Evolutionary conservation across 2,329 filamentous ascomycete genomes (phyloP), one percentile per base, ranked within the genome.

Genomic region (Chrysoporthe austroafricana): DNA sequence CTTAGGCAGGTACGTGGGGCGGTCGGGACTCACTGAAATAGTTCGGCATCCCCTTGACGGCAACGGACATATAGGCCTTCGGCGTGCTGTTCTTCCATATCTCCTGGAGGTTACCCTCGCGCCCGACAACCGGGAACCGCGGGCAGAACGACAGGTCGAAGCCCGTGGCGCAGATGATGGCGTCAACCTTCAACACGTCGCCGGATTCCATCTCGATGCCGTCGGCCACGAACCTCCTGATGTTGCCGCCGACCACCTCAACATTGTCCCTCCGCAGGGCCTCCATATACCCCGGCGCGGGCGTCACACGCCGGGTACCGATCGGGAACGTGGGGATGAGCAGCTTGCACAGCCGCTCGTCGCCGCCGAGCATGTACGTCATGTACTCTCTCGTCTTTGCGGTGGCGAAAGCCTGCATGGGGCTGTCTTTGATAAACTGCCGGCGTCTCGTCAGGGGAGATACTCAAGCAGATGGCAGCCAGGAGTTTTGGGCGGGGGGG

Each of bases 161-260:
- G 1, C 85, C 85, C 0, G 85, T 87, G n/a, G 85, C 86, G 68
- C 85, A 86, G 60, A 89, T 79, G 32, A 89, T 82, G 14, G 81
- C 80, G 72, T 89, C 87, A 16, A 86, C 81, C 44, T 83, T 78
- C 63, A 85, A 74, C n/a, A 83, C 74, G 46, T 80, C 73, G n/a
- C 83, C 85, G 4, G 80, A 81, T 1, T 77, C 78, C 43, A 86
- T 77, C 73, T 83, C 75, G 61, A 87, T 75, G 16, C 86, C 82
- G n/a, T 80, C 78, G 13, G 80, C 75, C 1, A 85, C 81, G 54
- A 88, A 78, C 7, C 75, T 73, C 43, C 77, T 77, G 50, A 88
- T 85, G 1, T 75, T 74, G 3, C 80, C 78, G 4, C 81, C 81
- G 32, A 85, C 77, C 0, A 87, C 75, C 48, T 83, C 77, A 21